Percentiles rank a stretch among this genome's conserved stretches.
Evolutionary conservation across 805 yeast genomes (phyloP).

Genomic region (Lachancea meyersii): DNA sequence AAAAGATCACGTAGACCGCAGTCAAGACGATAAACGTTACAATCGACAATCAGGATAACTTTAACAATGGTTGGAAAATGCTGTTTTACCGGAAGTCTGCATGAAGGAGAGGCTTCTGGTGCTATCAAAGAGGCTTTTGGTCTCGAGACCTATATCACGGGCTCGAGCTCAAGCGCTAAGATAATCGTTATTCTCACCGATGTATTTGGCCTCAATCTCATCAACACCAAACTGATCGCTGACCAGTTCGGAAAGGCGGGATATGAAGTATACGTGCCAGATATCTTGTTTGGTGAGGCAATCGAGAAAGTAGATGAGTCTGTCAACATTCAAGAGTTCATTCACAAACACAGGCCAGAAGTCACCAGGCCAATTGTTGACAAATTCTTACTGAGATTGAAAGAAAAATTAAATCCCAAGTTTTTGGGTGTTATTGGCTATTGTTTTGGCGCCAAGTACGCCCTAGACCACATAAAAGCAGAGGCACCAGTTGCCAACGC

Average conservation of each 20-base stretch:
- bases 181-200: constrained; percentile 64
- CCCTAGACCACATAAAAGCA: constrained; percentile 42
- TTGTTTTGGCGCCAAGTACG: constrained; percentile 79
- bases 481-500: constrained; percentile 41
- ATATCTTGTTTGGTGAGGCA: constrained; percentile 51
- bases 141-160: constrained; percentile 42
- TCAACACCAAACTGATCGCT: constrained; percentile 57
- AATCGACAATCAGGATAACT: no score
- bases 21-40: no score
- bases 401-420: constrained; percentile 39
- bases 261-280: constrained; percentile 70
- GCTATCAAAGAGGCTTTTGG: constrained; percentile 37
- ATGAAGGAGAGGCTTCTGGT: constrained; percentile 50
- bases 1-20: no score
- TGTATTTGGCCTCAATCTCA: constrained; percentile 54
- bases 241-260: constrained; percentile 58
- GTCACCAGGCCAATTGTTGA: constrained; percentile 44
- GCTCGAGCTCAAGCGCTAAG: constrained; percentile 38
- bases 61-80: constrained; percentile 28
- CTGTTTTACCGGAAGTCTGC: constrained; percentile 39
- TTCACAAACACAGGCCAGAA: constrained; percentile 44
- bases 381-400: constrained; percentile 41
- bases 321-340: constrained; percentile 43
- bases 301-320: constrained; percentile 31
- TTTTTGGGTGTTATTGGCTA: constrained; percentile 62